Conservation (phyloP, 2,329 filamentous ascomycete genomes). For the Ilyonectria mors-panacis region DNA sequence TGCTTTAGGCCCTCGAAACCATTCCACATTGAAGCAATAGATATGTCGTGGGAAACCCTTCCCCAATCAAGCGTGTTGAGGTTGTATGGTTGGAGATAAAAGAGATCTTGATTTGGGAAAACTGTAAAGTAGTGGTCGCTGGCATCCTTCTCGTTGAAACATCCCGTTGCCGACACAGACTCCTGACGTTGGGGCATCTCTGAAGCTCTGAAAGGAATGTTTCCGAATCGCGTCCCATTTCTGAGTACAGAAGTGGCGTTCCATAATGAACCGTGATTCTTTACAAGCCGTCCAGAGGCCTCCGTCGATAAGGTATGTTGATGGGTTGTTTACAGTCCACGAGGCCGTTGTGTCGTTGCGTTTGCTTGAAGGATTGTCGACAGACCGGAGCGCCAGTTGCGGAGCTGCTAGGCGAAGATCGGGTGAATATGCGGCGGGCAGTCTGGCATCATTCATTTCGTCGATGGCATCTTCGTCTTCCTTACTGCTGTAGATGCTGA, state of each 20-base stretch:
- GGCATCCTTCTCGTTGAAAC: neutral
- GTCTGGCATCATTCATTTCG: neutral
- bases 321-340: neutral
- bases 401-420: neutral
- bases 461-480: neutral
- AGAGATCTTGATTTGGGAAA: neutral
- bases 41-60: neutral
- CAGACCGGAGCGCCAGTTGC: no score
- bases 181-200: no score
- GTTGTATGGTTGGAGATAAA: slow-evolving; percentile 1
- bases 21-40: neutral
- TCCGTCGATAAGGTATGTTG: neutral
- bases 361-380: no score
- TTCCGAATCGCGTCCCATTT: neutral
- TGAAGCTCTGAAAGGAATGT: neutral
- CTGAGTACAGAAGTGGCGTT: neutral
- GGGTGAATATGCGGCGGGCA: neutral
- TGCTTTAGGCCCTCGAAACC: neutral
- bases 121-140: neutral
- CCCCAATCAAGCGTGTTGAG: neutral
- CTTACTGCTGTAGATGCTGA: neutral
- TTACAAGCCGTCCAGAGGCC: slow-evolving; percentile 3
- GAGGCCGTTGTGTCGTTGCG: neutral
- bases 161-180: neutral
- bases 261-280: neutral